Evolutionary conservation across 257 asterid genomes (phyloP), one percentile per base, ranked within the genome.

Genomic region (Lycium ferocissimum): DNA sequence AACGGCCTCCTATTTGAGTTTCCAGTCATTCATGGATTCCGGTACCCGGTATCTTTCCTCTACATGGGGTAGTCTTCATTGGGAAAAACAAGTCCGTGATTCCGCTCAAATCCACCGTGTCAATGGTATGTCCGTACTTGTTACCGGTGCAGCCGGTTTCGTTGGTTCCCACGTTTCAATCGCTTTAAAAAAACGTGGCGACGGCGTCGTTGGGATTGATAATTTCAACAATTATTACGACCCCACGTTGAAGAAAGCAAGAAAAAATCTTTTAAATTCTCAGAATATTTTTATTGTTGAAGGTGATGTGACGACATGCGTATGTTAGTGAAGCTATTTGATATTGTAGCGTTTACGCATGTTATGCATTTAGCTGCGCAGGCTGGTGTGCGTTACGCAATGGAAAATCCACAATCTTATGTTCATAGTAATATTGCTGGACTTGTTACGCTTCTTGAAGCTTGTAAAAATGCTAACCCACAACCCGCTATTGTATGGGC

Each of bases 1-100:
- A 67, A 86, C 88, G 33, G 86, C 86, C 35, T 83, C 88, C 54
- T 86, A 86, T 83, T 56, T 83, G 84, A 86, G 88, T 45, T 86
- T 86, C 73, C 86, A 83, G 22, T 86, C 88, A 0, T 75, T 86
- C 10, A 75, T 83, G 13, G 84, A 85, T 58, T 57, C 87, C 63
- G 78, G 87, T 70, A 80, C 67, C 47, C 65, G 86, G 84, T 83
- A 63, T 15, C 82, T 84, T 20, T 71, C 89, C 33, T 51, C 88
- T 33, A 22, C 86, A 6, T 86, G 88, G 86, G 88, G 84, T 4
- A 85, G 88, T 22, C 66, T 83, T 72, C 88, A 85, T 12, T 86
- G 88, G 88, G 88, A 86, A 43, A 72, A 83, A 18, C 88, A 86
- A 73, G 88, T 86, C 1, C 83, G 88, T 7, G 57, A 61, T 9